phyloP scores from a whole-genome alignment of 306 rosid species.

The Dalbergia oliveri region DNA sequence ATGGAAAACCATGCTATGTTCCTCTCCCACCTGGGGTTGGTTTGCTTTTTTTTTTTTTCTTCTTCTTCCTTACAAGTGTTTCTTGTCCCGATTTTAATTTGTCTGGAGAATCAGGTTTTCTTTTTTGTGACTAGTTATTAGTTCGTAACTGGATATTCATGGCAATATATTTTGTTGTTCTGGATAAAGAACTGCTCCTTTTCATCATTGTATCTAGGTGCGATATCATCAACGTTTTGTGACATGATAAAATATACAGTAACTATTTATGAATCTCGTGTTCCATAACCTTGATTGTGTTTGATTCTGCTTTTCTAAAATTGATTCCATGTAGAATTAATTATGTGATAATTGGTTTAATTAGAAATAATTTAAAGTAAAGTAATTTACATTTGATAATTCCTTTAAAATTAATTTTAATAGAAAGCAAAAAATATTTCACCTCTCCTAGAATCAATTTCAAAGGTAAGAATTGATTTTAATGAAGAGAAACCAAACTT shows the following conservation, averaged over 20 bases:
- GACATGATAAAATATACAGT: background rate
- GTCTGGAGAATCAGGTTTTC: background rate
- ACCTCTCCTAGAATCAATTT: no score
- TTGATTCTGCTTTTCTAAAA: no score
- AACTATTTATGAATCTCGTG: background rate
- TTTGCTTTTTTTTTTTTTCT: background rate
- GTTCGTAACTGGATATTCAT: background rate
- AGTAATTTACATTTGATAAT: no score
- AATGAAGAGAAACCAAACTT: no score
- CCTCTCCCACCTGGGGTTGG: background rate
- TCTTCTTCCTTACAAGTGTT: background rate
- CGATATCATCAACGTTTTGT: no score
- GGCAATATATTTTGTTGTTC: background rate
- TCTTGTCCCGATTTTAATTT: background rate
- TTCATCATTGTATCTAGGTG: background rate
- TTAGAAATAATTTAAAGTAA: no score
- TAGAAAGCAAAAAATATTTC: no score
- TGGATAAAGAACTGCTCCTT: background rate
- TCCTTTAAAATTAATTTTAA: no score
- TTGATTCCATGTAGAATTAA: no score
- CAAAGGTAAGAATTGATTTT: no score
- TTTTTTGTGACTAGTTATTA: background rate
- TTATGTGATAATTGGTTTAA: no score
- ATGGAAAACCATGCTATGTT: background rate
- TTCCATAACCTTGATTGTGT: background rate